Conservation (phyloP, 345 rosid species). For the Pugionium dolabratum region DNA sequence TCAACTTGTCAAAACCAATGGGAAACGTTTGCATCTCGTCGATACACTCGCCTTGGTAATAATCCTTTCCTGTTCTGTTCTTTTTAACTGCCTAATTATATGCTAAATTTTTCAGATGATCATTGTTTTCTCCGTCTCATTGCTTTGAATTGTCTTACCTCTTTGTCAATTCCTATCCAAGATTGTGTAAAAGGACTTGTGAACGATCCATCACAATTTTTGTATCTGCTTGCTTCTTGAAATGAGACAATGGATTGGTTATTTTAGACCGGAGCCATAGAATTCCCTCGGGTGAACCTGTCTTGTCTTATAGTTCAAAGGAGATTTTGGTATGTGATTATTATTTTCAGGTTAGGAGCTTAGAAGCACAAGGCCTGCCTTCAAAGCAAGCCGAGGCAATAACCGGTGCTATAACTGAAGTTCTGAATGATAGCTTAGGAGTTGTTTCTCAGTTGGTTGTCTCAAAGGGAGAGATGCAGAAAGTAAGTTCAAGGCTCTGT, state of each 20-base stretch:
- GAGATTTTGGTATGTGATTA: conserved; percentile 15
- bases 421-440: conserved; percentile 72
- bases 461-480: conserved; percentile 83
- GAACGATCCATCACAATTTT: background rate
- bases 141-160: conserved; percentile 4
- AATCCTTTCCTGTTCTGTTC: background rate
- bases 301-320: background rate
- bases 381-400: conserved; percentile 93
- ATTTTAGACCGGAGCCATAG: background rate
- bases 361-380: conserved; percentile 82
- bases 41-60: conserved; percentile 86
- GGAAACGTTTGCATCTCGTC: conserved; percentile 73
- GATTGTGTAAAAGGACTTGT: background rate
- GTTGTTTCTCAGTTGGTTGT: conserved; percentile 75
- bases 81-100: background rate
- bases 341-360: conserved; percentile 64
- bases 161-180: background rate
- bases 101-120: background rate
- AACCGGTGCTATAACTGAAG: conserved; percentile 71
- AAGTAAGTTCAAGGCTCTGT: conserved; percentile 43
- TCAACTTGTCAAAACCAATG: conserved; percentile 60
- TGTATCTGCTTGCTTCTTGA: conserved; percentile 4
- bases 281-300: background rate
- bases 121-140: background rate
- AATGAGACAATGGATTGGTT: conserved; percentile 11